Evolutionary conservation across 306 rosid genomes (phyloP), one percentile per base, ranked within the genome.

Genomic region (Cicer chorassanicum): DNA sequence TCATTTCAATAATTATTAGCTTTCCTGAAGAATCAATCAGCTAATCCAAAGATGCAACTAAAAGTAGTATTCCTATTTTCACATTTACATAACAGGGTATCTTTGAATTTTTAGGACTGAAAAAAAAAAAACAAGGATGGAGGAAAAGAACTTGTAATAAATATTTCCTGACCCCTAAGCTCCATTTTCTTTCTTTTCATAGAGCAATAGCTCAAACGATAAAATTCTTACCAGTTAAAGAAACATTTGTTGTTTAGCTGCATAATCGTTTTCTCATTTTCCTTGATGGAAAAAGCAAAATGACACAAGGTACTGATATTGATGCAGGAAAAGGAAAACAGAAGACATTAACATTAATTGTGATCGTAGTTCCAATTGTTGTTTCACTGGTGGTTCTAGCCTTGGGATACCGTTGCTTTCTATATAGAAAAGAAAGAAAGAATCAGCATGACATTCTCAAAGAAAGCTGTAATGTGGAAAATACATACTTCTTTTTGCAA

Each of bases 301-400:
- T 70, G 68, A 76, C 39, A 24, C 2, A n/a, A 14, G 42, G 74
- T 45, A 64, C 18, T 65, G 36, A 64, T 44, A 57, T 71, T 71
- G 40, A 9, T 77, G 85, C 85, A 82, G 85, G 85, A 61, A 77
- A 82, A 71, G 40, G 59, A 65, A 77, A 77, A 29, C 66, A 70
- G 42, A 57, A 48, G 61, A 66, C 29, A 36, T 2, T 11, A 4
- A 49, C 67, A 15, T 14, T 48, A 56, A 6, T 40, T 8, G 62
- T 41, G 61, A 56, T 73, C 8, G 36, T 61, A 42, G 55, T 78
- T 68, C 18, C 82, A 43, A 61, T 34, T 51, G 57, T 51, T 18
- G 79, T 53, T 68, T 51, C 69, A 43, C n/a, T 73, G 57, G 56
- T 60, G 72, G 48, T 82, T 73, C n/a, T 82, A 60, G 43, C 51